phyloP scores from a whole-genome alignment of 495 filamentous ascomycete species.

The Xylaria curta region DNA sequence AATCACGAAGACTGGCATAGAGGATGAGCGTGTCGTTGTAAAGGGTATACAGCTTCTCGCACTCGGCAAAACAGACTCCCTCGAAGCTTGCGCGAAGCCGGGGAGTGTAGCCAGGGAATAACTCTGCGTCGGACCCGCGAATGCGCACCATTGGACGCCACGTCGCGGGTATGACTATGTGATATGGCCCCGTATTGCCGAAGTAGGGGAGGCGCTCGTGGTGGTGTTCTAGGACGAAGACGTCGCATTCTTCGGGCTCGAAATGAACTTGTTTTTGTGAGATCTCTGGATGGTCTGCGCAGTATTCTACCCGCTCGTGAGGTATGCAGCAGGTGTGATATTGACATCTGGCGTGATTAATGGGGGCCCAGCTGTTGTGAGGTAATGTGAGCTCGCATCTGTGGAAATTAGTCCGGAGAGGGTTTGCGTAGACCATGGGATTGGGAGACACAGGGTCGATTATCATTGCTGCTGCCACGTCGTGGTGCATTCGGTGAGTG shows the following conservation, averaged over 20 bases:
- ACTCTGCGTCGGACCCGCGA: background rate
- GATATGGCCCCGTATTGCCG: constrained; percentile 18
- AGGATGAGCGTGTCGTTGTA: constrained; percentile 20
- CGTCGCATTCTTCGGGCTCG: constrained; percentile 25
- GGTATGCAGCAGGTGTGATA: constrained; percentile 37
- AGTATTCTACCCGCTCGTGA: background rate
- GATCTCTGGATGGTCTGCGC: constrained; percentile 6
- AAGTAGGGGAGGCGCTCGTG: constrained; percentile 33
- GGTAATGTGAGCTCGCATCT: constrained; percentile 31
- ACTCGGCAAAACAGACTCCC: background rate
- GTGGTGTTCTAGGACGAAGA: constrained; percentile 31
- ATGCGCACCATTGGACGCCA: constrained; percentile 27
- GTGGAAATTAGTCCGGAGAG: constrained; percentile 30
- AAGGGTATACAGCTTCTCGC: constrained; percentile 29
- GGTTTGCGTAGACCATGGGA: constrained; percentile 30
- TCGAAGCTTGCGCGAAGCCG: background rate
- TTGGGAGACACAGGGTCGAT: background rate
- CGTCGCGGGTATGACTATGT: constrained; percentile 1
- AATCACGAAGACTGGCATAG: constrained; percentile 14
- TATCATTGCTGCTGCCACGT: constrained; percentile 35
- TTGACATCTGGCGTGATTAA: constrained; percentile 9
- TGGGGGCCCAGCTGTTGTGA: background rate
- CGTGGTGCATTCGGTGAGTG: constrained; percentile 40
- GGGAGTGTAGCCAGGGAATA: constrained; percentile 4
- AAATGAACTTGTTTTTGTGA: background rate